Base-by-base conservation (phyloP, 169 alveolate species). In the Amoebophrya sp. region DNA sequence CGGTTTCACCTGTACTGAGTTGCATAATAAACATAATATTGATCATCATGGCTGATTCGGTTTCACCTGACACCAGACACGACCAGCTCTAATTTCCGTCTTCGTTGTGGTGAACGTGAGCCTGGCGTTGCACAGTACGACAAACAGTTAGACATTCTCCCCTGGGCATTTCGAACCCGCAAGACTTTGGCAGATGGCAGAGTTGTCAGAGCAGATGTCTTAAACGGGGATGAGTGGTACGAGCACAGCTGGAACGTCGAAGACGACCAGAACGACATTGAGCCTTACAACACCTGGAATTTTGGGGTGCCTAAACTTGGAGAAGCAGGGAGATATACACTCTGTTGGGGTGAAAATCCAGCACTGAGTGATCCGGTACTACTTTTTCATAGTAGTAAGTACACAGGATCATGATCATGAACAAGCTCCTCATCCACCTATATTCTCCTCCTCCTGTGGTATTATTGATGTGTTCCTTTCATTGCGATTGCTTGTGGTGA, bases 301-400 rank as follows among this genome's bases (percentile, higher is more conserved):
- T 65, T 65, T 26, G 83, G 83, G 26, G n/a, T 65, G 2, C 83
- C 83, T 1, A 65, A 26, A 36, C 26, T 65, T 1, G 83, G 83
- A 1, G 83, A 65, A 6, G 83, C 83, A 10, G 83, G n/a, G 39
- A 29, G 83, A 6, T 65, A 65, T 36, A 65, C 83, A 0, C 83
- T 65, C 38, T 65, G 83, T 65, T 65, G 83, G 83, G 83, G 83
- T 6, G 83, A 65, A 65, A 65, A 65, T 36, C 83, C 83, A 6
- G 2, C 83, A 36, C 1, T 6, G 33, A 6, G 33, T 18, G 83
- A 65, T 18, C 83, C 83, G 26, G 83, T 53, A 53, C 76, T 10
- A 10, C n/a, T 53, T 53, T 53, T 53, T 23, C n/a, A 53, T 53
- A 23, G 76, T 23, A 53, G 76, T 53, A 23, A 53, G 76, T n/a